A percentile compares a stretch with the other conserved stretches of the same genome.
phyloP scores from a whole-genome alignment of 148 eudicot species.

The Rhododendron ovatum region DNA sequence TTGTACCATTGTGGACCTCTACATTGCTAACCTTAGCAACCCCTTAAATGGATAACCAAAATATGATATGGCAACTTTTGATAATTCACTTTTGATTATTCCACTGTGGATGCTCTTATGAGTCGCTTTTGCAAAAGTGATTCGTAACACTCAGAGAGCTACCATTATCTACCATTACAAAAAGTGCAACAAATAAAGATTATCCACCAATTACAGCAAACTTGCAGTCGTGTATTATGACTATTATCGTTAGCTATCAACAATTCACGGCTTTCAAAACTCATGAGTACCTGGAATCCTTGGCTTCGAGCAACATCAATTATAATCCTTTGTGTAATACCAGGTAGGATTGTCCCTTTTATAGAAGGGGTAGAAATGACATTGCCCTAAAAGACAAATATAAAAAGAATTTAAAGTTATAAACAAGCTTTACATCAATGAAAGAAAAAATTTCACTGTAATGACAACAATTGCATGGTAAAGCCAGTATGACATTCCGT shows the following conservation, averaged over 20 bases:
- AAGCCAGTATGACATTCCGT: not conserved
- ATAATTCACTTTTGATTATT: too few species aligned
- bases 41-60: too few species aligned
- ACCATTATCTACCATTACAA: not conserved
- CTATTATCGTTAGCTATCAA: not conserved
- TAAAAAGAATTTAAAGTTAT: not conserved
- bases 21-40: too few species aligned
- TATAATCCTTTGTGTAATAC: conserved; percentile 91
- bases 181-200: not conserved
- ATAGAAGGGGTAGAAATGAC: conserved; percentile 73
- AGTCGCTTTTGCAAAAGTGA: not conserved
- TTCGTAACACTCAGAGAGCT: not conserved
- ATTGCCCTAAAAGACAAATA: conserved; percentile 50
- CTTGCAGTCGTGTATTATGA: too few species aligned
- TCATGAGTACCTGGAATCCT: conserved; percentile 73
- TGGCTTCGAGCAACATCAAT: conserved; percentile 77
- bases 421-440: not conserved
- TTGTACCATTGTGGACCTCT: too few species aligned
- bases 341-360: conserved; percentile 92
- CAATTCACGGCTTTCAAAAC: not conserved
- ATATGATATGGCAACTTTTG: too few species aligned
- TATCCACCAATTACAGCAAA: too few species aligned
- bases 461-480: not conserved
- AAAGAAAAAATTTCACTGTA: not conserved
- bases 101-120: too few species aligned